These are phyloP conservation scores for Cicer chorassanicum DNA, from an alignment of 306 rosid species.

Conservation along the genomic window DNA sequence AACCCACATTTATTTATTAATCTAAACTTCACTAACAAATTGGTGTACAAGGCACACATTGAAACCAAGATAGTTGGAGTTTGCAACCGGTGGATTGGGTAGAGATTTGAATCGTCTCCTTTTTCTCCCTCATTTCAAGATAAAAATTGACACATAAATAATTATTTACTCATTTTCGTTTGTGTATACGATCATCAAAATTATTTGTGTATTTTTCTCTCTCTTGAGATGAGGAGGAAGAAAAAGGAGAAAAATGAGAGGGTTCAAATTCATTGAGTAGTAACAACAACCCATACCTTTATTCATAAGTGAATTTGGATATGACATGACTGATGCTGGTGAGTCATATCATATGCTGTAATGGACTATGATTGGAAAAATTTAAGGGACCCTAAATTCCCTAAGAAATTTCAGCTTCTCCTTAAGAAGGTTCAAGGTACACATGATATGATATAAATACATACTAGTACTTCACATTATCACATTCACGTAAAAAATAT, in stretches of 20 bases:
- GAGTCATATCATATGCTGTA: slow-evolving; percentile 50
- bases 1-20: slow-evolving; percentile 44
- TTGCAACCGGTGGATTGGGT: slow-evolving; percentile 44
- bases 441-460: background rate
- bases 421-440: slow-evolving; percentile 49
- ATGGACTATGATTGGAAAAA: slow-evolving; percentile 49
- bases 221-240: too few relatives aligned
- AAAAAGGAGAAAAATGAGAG: too few relatives aligned
- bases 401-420: slow-evolving; percentile 48
- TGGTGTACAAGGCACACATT: slow-evolving; percentile 52
- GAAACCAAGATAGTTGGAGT: slow-evolving; percentile 28
- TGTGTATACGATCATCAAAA: too few relatives aligned
- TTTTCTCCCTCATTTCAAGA: too few relatives aligned
- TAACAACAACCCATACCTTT: slow-evolving; percentile 45
- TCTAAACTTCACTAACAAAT: slow-evolving; percentile 44
- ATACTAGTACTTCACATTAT: background rate
- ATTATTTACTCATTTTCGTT: too few relatives aligned
- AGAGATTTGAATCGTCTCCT: background rate
- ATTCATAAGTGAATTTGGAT: slow-evolving; percentile 57
- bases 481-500: background rate
- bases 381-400: slow-evolving; percentile 42
- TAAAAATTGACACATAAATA: too few relatives aligned
- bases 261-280: too few relatives aligned
- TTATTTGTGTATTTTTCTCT: too few relatives aligned
- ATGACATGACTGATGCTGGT: slow-evolving; percentile 38